Evolutionary conservation across 441 rosid genomes (phyloP).

Genomic region (Aleurites moluccanus): DNA sequence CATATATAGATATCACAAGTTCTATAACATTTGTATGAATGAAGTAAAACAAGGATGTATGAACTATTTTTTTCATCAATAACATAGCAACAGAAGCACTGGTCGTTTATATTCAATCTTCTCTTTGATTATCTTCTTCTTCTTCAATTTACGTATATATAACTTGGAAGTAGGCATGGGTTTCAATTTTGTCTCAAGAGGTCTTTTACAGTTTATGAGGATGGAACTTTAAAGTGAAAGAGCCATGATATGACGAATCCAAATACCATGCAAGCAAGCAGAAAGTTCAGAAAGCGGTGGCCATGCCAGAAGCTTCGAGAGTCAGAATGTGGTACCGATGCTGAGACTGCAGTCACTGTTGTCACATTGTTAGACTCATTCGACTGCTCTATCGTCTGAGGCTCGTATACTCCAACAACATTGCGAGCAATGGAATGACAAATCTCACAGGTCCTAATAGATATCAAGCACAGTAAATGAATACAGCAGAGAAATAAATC

Average conservation of each 20-base stretch:
- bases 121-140: neutral
- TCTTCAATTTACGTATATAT: neutral
- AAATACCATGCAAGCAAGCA: slow-evolving; percentile 58
- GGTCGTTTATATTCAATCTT: neutral
- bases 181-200: neutral
- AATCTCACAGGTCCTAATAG: slow-evolving; percentile 71
- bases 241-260: slow-evolving; percentile 63
- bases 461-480: slow-evolving; percentile 6
- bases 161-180: neutral
- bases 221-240: slow-evolving; percentile 49
- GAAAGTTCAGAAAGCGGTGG: slow-evolving; percentile 48
- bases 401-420: slow-evolving; percentile 38
- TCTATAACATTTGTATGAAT: neutral
- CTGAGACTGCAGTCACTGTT: slow-evolving; percentile 14
- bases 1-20: neutral
- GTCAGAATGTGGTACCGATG: slow-evolving; percentile 31
- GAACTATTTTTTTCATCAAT: neutral
- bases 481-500: neutral
- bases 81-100: neutral
- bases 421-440: slow-evolving; percentile 52
- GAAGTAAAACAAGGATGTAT: slow-evolving; percentile 5
- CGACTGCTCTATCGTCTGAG: slow-evolving; percentile 27
- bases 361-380: slow-evolving; percentile 28
- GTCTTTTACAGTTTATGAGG: slow-evolving; percentile 29
- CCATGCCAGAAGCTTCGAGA: slow-evolving; percentile 49